Evolutionary conservation across 768 basidiomycete species (phyloP).

Genomic region (Pulveroboletus sp.): DNA sequence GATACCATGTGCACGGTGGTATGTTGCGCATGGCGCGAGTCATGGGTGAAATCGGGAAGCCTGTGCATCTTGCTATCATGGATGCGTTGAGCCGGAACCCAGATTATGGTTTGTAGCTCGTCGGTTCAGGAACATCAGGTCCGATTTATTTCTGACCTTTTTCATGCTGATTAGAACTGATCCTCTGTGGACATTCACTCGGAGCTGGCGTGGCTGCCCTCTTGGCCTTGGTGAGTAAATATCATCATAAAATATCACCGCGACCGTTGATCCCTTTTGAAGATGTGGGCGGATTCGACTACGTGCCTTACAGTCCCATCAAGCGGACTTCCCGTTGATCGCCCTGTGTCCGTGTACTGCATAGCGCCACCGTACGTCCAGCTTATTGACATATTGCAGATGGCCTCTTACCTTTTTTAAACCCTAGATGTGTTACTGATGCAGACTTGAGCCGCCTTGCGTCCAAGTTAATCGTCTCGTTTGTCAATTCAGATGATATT

Average conservation of each 20-base stretch:
- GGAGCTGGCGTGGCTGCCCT: conserved; percentile 79
- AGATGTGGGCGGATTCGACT: conserved; percentile 85
- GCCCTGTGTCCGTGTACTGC: conserved; percentile 70
- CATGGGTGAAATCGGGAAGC: conserved; percentile 74
- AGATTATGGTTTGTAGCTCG: conserved; percentile 57
- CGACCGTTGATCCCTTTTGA: background rate
- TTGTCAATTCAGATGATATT: conserved; percentile 80
- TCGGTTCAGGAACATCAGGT: background rate
- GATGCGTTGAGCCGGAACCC: conserved; percentile 66
- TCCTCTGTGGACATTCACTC: conserved; percentile 79
- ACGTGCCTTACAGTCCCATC: conserved; percentile 66
- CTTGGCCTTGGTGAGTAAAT: conserved; percentile 57
- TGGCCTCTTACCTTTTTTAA: background rate
- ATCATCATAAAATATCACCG: background rate
- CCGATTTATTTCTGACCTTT: background rate
- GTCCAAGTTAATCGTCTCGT: conserved; percentile 63
- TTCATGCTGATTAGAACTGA: conserved; percentile 45
- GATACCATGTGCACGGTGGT: conserved; percentile 72
- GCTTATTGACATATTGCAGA: background rate
- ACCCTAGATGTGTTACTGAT: conserved; percentile 56
- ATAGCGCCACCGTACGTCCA: conserved; percentile 71
- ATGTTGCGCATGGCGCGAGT: conserved; percentile 75
- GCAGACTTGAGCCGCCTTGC: conserved; percentile 56
- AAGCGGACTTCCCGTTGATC: conserved; percentile 64
- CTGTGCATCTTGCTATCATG: conserved; percentile 70